Evolutionary conservation across 805 yeast species (phyloP), one percentile per base, ranked within the genome.

Genomic region (Metschnikowia picachoensis): DNA sequence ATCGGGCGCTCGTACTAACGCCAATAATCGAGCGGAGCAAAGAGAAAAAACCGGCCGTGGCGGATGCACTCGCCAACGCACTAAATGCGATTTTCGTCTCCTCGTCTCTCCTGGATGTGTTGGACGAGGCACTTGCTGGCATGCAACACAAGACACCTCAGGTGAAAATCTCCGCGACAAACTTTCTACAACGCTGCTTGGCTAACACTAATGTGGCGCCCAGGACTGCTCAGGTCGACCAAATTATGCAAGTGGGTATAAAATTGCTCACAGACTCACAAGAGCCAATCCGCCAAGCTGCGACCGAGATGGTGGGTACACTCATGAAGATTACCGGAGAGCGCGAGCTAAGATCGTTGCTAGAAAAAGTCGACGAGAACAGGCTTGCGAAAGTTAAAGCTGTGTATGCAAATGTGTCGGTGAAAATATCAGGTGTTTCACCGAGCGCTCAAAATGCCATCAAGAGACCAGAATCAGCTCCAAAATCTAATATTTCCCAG

Each of bases 81-180:
- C 68, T 91, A 43, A 86, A 83, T 61, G 77, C 85, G 0, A 73
- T 86, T 3, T 85, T 82, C 53, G 58, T 58, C 30, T 67, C 68
- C 49, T 70, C 83, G 10, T 73, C 80, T 0, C 68, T 79, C 17
- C 58, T 72, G 33, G 85, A 79, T 32, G 66, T 87, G 17, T 62
- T 86, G 34, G 87, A 83, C 16, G 83, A 80, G 3, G 69, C 82
- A 0, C 51, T 86, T 9, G 74, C 68, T 20, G 80, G 78, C 32
- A 75, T 86, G 78, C 72, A 70, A 35, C 88, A 87, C 64, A 89
- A 87, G 64, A 86, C 87, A 1, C 97, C 98, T 0, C 94, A 82
- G 58, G 79, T 88, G 28, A 83, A 83, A 58, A 76, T 84, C 41
- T 89, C 89, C 44, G 66, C 85, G n/a, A 74, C 85, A 8, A 78